A percentile compares a stretch with the other conserved stretches of the same genome.
These are phyloP conservation scores for Penicillium polonicum DNA, from an alignment of 2,329 filamentous ascomycete species.

Conservation along the genomic window DNA sequence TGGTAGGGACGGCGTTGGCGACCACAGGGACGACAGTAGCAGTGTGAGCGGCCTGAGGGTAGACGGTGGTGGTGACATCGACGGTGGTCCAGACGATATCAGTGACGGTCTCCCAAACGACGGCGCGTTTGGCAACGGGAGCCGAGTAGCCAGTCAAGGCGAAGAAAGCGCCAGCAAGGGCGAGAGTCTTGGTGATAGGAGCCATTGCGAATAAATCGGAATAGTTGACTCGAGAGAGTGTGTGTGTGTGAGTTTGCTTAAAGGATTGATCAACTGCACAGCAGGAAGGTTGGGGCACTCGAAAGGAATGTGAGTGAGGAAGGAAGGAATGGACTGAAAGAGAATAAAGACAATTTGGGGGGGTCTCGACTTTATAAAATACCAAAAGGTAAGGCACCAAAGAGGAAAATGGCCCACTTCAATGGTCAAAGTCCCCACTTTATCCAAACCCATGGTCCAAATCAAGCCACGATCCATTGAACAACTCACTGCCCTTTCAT, in stretches of 20 bases:
- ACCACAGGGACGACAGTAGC: conserved; percentile 25
- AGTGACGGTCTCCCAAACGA: conserved; percentile 52
- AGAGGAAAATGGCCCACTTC: background rate
- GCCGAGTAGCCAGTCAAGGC: conserved; percentile 33
- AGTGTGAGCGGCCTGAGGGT: conserved; percentile 27
- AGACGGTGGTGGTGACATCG: conserved; percentile 50
- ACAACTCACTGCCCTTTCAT: background rate
- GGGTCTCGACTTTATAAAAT: conserved; percentile 10
- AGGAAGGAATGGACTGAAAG: conserved; percentile 5
- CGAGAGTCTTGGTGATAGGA: conserved; percentile 38
- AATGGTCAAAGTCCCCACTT: background rate
- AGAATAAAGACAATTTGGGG: background rate
- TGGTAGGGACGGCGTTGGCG: conserved; percentile 17
- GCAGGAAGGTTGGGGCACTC: conserved; percentile 24
- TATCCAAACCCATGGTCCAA: conserved; percentile 1
- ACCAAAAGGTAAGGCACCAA: background rate
- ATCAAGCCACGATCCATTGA: conserved; percentile 3
- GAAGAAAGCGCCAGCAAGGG: conserved; percentile 37
- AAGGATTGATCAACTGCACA: conserved; percentile 26
- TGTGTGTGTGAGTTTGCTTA: conserved; percentile 9
- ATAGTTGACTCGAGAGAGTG: background rate
- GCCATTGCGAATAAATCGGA: conserved; percentile 31
- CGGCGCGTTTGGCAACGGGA: conserved; percentile 41
- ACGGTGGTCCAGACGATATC: conserved; percentile 51
- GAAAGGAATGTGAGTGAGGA: conserved; percentile 22